Evolutionary conservation across 768 basidiomycete genomes (phyloP).

Genomic region (Boletus coccyginus): DNA sequence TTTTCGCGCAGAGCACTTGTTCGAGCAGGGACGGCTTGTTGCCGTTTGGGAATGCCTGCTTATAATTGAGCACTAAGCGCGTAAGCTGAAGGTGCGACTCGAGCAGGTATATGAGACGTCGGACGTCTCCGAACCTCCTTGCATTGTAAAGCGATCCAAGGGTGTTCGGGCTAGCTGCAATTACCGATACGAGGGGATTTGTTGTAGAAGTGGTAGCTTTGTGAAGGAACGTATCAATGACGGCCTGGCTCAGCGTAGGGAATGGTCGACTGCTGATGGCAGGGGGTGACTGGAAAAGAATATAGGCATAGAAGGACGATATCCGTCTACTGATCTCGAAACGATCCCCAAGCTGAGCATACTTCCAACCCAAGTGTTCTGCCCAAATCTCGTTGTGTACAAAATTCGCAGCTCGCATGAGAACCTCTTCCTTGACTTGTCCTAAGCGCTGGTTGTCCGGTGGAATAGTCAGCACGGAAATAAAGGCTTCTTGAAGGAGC

Average conservation of each 20-base stretch:
- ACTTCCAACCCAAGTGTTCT: slow-evolving; percentile 84
- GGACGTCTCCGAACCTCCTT: slow-evolving; percentile 67
- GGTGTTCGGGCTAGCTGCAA: slow-evolving; percentile 60
- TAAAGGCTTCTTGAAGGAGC: slow-evolving; percentile 70
- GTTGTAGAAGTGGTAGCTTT: slow-evolving; percentile 79
- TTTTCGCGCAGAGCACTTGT: slow-evolving; percentile 67
- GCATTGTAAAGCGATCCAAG: slow-evolving; percentile 58
- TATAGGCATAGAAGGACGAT: slow-evolving; percentile 60
- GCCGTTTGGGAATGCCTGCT: slow-evolving; percentile 45
- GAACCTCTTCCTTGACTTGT: slow-evolving; percentile 80
- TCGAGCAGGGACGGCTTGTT: slow-evolving; percentile 67
- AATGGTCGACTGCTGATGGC: slow-evolving; percentile 55
- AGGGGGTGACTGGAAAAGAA: slow-evolving; percentile 63
- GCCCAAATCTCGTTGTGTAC: slow-evolving; percentile 89
- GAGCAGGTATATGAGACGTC: slow-evolving; percentile 65
- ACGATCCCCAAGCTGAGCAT: slow-evolving; percentile 72
- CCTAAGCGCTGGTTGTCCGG: slow-evolving; percentile 59
- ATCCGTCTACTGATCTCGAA: slow-evolving; percentile 81
- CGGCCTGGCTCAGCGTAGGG: slow-evolving; percentile 53
- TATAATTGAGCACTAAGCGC: slow-evolving; percentile 62
- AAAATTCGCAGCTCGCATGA: slow-evolving; percentile 72
- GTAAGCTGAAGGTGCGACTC: slow-evolving; percentile 63
- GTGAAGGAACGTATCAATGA: slow-evolving; percentile 69
- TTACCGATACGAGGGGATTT: slow-evolving; percentile 70
- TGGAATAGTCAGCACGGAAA: slow-evolving; percentile 45